Conservation (phyloP, 1,139 yeast species). For the Dujonia santamariae region DNA sequence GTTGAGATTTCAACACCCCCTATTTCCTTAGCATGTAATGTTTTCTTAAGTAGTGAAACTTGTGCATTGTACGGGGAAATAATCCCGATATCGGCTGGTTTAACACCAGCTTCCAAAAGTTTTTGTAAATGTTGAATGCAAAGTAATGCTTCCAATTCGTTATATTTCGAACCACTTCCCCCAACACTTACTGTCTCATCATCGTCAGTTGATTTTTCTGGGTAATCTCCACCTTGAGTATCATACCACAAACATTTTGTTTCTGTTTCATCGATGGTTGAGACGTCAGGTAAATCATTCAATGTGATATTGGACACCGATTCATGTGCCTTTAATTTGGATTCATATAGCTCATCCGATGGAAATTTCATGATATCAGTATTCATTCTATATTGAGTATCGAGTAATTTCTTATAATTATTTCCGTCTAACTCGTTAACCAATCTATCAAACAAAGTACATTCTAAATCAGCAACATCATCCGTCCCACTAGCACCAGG, state of each 20-base stretch:
- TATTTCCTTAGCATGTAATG: constrained; percentile 20
- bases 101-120: constrained; percentile 47
- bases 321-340: constrained; percentile 58
- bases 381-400: constrained; percentile 89
- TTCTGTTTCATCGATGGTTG: constrained; percentile 27
- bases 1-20: constrained; percentile 37
- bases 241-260: constrained; percentile 70
- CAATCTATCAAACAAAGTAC: constrained; percentile 79
- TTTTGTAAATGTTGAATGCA: constrained; percentile 54
- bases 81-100: constrained; percentile 61
- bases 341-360: constrained; percentile 62
- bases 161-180: constrained; percentile 54
- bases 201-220: constrained; percentile 50
- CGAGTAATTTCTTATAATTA: constrained; percentile 49
- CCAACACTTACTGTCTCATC: constrained; percentile 19
- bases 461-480: constrained; percentile 42
- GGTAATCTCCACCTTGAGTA: constrained; percentile 87
- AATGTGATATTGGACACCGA: constrained; percentile 54
- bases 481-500: constrained; percentile 12
- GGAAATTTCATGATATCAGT: constrained; percentile 75
- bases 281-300: constrained; percentile 41
- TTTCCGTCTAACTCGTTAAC: constrained; percentile 51
- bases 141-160: constrained; percentile 68
- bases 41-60: constrained; percentile 56
- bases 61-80: constrained; percentile 92